Evolutionary conservation across 495 filamentous ascomycete species (phyloP), one percentile per base, ranked within the genome.

Genomic region (Neurospora pannonica): DNA sequence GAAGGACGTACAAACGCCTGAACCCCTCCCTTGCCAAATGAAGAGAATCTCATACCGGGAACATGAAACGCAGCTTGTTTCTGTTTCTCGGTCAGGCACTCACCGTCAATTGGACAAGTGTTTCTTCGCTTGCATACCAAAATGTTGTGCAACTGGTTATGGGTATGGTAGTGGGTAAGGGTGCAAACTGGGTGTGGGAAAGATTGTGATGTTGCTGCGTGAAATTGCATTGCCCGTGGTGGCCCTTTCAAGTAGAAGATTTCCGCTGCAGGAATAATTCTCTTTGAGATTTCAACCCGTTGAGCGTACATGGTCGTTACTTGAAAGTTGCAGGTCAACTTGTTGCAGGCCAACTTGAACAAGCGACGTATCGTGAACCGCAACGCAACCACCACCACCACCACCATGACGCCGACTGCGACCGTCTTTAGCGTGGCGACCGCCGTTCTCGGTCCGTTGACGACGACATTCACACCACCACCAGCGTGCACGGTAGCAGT

Each of bases 391-490:
- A 67, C 54, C 54, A 67, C 0, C 54, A 67, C 54, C 54, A 67
- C 0, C 54, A 67, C 28, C 24, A 67, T 67, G 54, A 31, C 54
- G 54, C 54, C 54, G 28, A 67, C 54, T 67, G 13, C 54, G 54
- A 67, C 72, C 1, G 38, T 74, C 6, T 43, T 70, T 40, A 70
- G 72, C 38, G 62, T 71, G 67, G 76, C 77, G 28, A 79, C 81
- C 40, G 78, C 72, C 48, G 79, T 79, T 31, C 81, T 82, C 8
- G 82, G 83, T 2, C 81, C 82, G 19, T 71, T 83, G 24, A 82
- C 80, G 8, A 82, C 81, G 10, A 83, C 81, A 8, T 83, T 82
- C 71, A 80, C 75, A 11, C 78, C 81, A 34, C 78, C 81, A 19
- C 71, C 82, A 28, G 76, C 73, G 21, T 82, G 82, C 54, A 77